Conservation (phyloP, 2,329 filamentous ascomycete species). For the Eutypella sp. region DNA sequence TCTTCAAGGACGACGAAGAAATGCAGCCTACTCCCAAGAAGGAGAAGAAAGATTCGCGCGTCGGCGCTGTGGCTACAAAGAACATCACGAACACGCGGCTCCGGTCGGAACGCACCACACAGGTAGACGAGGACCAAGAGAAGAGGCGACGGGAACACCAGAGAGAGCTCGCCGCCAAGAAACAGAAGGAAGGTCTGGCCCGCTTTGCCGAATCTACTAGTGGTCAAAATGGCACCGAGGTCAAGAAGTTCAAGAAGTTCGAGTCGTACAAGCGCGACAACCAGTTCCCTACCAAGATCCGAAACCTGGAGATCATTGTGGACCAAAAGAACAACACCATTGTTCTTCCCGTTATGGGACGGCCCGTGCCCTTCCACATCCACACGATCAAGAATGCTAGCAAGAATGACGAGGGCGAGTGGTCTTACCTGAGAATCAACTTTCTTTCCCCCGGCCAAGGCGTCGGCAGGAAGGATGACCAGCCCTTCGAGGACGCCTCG, state of each 20-base stretch:
- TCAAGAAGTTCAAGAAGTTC: constrained; percentile 98
- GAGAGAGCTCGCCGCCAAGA: constrained; percentile 79
- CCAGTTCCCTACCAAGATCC: constrained; percentile 77
- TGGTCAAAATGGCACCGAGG: constrained; percentile 80
- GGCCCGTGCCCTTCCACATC: constrained; percentile 96
- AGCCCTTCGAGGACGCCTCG: constrained; percentile 92
- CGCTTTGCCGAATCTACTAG: constrained; percentile 82
- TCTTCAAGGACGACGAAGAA: constrained; percentile 95
- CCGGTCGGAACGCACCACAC: constrained; percentile 82
- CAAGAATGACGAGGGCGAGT: constrained; percentile 93
- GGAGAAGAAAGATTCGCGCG: constrained; percentile 76
- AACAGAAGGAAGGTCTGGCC: constrained; percentile 81
- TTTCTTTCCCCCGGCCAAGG: constrained; percentile 95
- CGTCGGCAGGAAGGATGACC: constrained; percentile 94
- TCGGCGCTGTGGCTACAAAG: constrained; percentile 84
- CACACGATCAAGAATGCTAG: constrained; percentile 98
- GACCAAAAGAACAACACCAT: constrained; percentile 87
- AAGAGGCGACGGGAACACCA: constrained; percentile 85
- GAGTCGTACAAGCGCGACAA: constrained; percentile 99
- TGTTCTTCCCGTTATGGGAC: constrained; percentile 92
- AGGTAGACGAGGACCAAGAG: constrained; percentile 85
- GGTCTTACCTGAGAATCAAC: constrained; percentile 91
- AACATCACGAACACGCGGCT: constrained; percentile 94
- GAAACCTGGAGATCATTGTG: constrained; percentile 83
- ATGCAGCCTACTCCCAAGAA: constrained; percentile 83